Evolutionary conservation across 768 basidiomycete genomes (phyloP), one percentile per base, ranked within the genome.

Genomic region (Lentinula boryana): DNA sequence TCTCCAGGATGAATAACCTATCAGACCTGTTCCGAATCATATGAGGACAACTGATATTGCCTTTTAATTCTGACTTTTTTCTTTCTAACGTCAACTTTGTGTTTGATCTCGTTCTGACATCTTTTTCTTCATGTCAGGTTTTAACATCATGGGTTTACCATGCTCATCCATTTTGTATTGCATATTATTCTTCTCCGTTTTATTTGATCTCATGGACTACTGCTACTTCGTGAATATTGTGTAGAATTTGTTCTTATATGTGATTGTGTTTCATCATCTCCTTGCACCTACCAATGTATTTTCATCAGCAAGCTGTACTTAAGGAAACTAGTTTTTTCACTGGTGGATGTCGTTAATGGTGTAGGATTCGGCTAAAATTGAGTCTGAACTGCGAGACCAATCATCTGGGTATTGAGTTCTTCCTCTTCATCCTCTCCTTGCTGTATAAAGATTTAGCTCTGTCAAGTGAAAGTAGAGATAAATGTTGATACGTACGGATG

Each of bases 401-500:
- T 74, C 15, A 72, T 74, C 15, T 72, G 63, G 2, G 75, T 64
- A 1, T 65, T 64, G 18, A 69, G 77, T 61, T 86, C 85, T 65
- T 92, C 88, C 61, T 91, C 87, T 55, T 89, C 87, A 61, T 91
- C 89, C 52, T 89, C 84, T 66, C 82, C 80, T 84, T 87, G 64
- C 21, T 60, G 41, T 48, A n/a, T 54, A 60, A 4, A n/a, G 13
- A 5, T 10, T 21, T 55, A 52, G 59, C 57, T 64, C 65, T 21
- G 21, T 41, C 48, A 65, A 38, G 31, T 40, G 56, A 31, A 10
- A 41, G 41, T 16, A 38, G 36, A 49, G 35, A 53, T 27, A 40
- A 49, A 21, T 41, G 55, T 60, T 38, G 40, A 53, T 36, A 74
- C 88, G 67, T 70, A 86, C 91, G 67, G 87, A 88, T 68, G 84